phyloP scores from a whole-genome alignment of 371 early-diverging fungal species.

The Mortierella sp. region DNA sequence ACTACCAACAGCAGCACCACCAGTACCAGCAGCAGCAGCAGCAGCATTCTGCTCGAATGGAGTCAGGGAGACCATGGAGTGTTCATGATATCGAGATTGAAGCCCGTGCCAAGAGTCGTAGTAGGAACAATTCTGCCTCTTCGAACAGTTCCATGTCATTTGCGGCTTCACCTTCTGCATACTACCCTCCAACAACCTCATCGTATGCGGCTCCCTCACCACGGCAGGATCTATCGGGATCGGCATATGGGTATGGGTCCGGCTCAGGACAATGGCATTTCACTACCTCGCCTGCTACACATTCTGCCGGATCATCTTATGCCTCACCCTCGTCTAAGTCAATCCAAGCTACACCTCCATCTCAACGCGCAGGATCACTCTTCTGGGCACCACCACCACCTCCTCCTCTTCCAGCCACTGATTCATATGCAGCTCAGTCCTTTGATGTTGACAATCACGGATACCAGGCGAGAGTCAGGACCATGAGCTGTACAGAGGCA shows the following conservation, averaged over 20 bases:
- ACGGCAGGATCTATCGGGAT: slow-evolving; percentile 12
- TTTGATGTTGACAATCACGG: background rate
- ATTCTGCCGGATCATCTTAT: background rate
- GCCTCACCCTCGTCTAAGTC: background rate
- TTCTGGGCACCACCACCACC: background rate
- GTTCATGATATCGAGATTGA: slow-evolving; percentile 51
- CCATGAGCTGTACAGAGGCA: slow-evolving; percentile 29
- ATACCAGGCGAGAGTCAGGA: slow-evolving; percentile 24
- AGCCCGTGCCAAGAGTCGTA: slow-evolving; percentile 43
- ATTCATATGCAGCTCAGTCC: background rate
- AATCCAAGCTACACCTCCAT: slow-evolving; percentile 1
- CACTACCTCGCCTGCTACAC: slow-evolving; percentile 15
- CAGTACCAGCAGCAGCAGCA: slow-evolving; percentile 13
- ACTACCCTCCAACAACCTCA: background rate
- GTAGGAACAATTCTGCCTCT: slow-evolving; percentile 42
- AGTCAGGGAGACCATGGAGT: slow-evolving; percentile 39
- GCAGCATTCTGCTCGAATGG: slow-evolving; percentile 14
- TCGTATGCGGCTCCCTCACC: slow-evolving; percentile 5
- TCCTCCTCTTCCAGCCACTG: too few relatives aligned
- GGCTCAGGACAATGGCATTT: slow-evolving; percentile 14
- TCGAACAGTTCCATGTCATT: background rate
- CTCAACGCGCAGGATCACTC: background rate
- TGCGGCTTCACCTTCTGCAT: background rate
- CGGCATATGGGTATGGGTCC: background rate
- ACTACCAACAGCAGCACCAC: slow-evolving; percentile 7